These are phyloP conservation scores for Castanospermum australe DNA, from an alignment of 306 rosid species.

Conservation along the genomic window DNA sequence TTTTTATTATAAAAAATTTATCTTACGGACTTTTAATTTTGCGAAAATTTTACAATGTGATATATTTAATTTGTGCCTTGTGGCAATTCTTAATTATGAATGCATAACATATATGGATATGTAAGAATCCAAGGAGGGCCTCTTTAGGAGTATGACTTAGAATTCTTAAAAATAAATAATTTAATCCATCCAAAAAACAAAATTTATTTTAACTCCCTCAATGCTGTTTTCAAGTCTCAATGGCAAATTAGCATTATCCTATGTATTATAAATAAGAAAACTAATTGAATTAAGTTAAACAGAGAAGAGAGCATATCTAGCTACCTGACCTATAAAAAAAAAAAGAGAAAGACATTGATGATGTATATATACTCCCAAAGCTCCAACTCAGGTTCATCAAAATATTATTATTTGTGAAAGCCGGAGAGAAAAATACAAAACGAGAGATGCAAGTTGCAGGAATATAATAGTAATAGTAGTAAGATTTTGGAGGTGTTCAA, in stretches of 20 bases:
- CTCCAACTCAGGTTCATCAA: neutral
- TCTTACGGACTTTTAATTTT: neutral
- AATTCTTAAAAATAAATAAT: neutral
- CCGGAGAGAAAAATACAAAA: neutral
- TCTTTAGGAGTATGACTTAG: neutral
- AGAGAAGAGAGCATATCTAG: too few species aligned
- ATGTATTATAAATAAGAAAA: neutral
- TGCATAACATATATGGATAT: too few species aligned
- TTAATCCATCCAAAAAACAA: neutral
- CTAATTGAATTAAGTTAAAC: neutral
- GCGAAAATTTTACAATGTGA: neutral
- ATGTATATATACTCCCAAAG: neutral
- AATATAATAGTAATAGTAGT: neutral
- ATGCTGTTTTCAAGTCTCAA: neutral
- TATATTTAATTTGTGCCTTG: neutral
- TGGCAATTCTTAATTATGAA: too few species aligned
- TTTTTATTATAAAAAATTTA: neutral
- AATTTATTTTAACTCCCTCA: neutral
- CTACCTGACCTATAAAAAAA: neutral
- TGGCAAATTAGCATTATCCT: neutral
- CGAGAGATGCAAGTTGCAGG: constrained; percentile 29
- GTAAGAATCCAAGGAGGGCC: neutral
- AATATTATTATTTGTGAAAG: neutral
- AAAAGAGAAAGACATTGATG: neutral
- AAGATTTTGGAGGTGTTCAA: neutral